Base-by-base conservation (phyloP, 1,284 basidiomycete species). In the Apiotrichum siamense region DNA sequence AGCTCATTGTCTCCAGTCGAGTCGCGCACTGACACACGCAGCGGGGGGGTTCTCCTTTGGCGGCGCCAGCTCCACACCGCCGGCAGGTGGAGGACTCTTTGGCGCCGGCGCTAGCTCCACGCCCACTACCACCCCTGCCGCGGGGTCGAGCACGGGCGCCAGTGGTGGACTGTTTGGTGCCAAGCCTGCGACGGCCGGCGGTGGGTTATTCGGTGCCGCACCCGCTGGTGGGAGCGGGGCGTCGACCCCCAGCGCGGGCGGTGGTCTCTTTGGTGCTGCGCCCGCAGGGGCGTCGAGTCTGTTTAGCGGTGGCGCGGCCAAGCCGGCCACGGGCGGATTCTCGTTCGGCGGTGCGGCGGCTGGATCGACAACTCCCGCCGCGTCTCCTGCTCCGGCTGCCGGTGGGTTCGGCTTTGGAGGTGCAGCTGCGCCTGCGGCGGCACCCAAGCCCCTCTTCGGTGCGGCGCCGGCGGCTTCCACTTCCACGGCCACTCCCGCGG, bases 171-270 rank as follows among this genome's bases (percentile, higher is more conserved):
- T n/a, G n/a, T n/a, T n/a, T n/a, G n/a, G n/a, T n/a, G n/a, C n/a
- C n/a, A n/a, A n/a, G n/a, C 7, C 69, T 1, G 67, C 70, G 23
- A 62, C 65, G 12, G 42, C 60, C 7, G 43, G 44, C 12, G 41
- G 51, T 5, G 50, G 60, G 5, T 45, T 67, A 17, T 71, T 70
- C 50, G 68, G 66, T n/a, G 27, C 31, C 15, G 38, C 38, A 17
- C 38, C 38, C 13, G 41, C 41, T 12, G 27, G 18, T 4, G 41
- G 41, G n/a, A n/a, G n/a, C n/a, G n/a, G n/a, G n/a, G n/a, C n/a
- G n/a, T n/a, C n/a, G n/a, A n/a, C n/a, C n/a, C n/a, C n/a, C n/a
- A n/a, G n/a, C n/a, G n/a, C n/a, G n/a, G n/a, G n/a, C n/a, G 53
- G 49, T 17, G 49, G 46, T 12, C 24, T 54, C 24, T 55, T 55